Evolutionary conservation across 208 protist genomes (phyloP).

Genomic region (Polymyxa betae): DNA sequence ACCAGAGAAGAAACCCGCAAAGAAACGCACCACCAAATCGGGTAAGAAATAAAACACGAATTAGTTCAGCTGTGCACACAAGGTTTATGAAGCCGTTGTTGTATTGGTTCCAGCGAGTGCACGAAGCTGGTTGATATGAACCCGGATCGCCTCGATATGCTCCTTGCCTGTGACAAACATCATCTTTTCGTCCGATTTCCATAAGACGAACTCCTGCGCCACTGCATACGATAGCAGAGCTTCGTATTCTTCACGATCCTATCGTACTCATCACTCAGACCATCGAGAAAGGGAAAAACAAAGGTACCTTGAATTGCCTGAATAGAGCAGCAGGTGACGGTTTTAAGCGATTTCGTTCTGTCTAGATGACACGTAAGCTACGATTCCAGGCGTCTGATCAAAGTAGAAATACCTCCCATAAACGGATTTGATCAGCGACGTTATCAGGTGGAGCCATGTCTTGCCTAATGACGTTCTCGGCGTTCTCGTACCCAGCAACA

Average conservation of each 20-base stretch:
- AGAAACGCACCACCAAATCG: conserved; percentile 52
- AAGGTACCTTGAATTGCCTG: conserved; percentile 22
- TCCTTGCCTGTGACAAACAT: conserved; percentile 38
- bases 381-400: background rate
- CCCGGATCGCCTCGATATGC: background rate
- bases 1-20: conserved; percentile 20
- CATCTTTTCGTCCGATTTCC: conserved; percentile 47
- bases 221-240: background rate
- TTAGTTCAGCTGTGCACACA: background rate
- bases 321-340: background rate
- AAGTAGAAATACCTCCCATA: background rate
- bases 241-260: conserved; percentile 37
- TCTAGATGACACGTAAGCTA: background rate
- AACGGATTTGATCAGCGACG: background rate
- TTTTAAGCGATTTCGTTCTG: background rate
- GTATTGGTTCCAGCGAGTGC: background rate
- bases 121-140: background rate
- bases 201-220: background rate
- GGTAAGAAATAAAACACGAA: background rate
- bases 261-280: background rate
- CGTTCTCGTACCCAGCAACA: background rate
- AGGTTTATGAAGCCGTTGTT: background rate
- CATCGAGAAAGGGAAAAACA: background rate
- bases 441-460: background rate
- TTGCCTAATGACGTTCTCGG: background rate